phyloP scores from a whole-genome alignment of 306 rosid genomes.

The Sindora glabra region DNA sequence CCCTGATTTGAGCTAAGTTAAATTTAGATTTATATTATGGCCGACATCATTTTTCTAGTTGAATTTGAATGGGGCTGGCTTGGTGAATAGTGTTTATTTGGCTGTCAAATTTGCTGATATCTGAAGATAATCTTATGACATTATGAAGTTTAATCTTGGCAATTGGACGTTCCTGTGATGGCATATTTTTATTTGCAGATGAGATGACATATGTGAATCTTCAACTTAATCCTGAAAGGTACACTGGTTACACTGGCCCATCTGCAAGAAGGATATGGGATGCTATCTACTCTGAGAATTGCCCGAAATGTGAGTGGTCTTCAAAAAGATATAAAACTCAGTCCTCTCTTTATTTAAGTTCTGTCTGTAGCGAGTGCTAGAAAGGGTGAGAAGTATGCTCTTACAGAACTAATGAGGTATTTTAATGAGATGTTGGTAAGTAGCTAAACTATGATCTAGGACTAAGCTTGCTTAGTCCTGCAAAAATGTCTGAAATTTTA shows the following conservation, averaged over 20 bases:
- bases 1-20: no score
- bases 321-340: neutral
- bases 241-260: constrained; percentile 86
- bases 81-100: neutral
- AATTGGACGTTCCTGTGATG: constrained; percentile 1
- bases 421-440: neutral
- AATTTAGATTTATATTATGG: neutral
- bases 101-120: neutral
- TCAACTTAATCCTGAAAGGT: constrained; percentile 88
- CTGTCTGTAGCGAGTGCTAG: neutral
- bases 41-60: neutral
- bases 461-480: neutral
- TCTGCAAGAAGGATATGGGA: constrained; percentile 98
- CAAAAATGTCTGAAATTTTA: neutral
- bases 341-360: neutral
- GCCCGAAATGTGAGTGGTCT: constrained; percentile 76
- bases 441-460: neutral
- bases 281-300: constrained; percentile 84
- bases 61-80: neutral
- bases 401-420: neutral
- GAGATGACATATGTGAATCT: constrained; percentile 97
- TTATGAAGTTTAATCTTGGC: neutral
- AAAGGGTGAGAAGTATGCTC: neutral
- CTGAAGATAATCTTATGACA: neutral
- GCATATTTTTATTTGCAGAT: constrained; percentile 34